Base-by-base conservation (phyloP, 495 filamentous ascomycete species). In the Annulohypoxylon stygium region DNA sequence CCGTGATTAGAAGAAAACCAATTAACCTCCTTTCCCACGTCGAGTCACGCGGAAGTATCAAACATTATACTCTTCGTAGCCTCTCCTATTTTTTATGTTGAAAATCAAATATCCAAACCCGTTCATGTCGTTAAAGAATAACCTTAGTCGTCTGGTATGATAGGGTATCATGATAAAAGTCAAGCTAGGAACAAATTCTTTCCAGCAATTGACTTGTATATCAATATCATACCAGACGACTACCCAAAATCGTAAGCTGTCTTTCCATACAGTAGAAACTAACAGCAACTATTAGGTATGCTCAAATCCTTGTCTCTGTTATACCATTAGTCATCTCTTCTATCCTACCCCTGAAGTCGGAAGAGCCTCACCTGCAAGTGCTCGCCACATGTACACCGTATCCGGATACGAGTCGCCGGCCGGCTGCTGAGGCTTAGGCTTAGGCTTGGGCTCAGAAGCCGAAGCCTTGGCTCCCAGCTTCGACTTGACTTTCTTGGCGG, bases 231-330 rank as follows among this genome's bases (percentile, higher is more conserved):
- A 30, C 12, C 9, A 5, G 12, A 53, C 2, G 25, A 43, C 11
- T 4, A 16, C 1, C 18, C n/a, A 4, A 47, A 9, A 12, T 18
- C 18, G 23, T 11, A 3, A 23, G 14, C 4, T 23, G 14, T 16
- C 39, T n/a, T 26, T 3, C 14, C 16, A 37, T 18, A 4, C 30
- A 1, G 23, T 20, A 61, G 1, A 12, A 14, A 11, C 1, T 4
- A 48, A 23, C 4, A 43, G 7, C 12, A 16, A 10, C 4, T 23
- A 23, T 1, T 23, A 23, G 1, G 20, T 18, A 16, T 1, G 57
- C 33, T 67, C 34, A 73, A 7, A 73, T 51, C 30, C 33, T 69
- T 4, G 54, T 73, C n/a, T 74, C 71, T 74, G 9, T 23, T 10
- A 61, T 41, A 33, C 4, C 30, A 39, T 70, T 47, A 74, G 61